Percentiles rank a stretch among this genome's conserved stretches.
phyloP scores from a whole-genome alignment of 257 asterid species.

The Nicotiana paniculata region DNA sequence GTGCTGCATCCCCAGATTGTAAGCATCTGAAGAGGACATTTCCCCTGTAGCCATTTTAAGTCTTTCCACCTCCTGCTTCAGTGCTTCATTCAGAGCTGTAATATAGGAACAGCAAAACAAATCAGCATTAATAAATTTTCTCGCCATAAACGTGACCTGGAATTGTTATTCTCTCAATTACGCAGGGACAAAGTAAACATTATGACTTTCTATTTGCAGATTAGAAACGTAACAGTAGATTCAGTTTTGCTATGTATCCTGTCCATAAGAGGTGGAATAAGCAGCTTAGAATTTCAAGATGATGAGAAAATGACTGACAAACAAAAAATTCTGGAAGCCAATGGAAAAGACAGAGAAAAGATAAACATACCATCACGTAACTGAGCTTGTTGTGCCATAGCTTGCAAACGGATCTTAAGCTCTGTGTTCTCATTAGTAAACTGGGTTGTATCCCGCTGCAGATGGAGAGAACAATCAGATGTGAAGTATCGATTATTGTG shows the following conservation, averaged over 20 bases:
- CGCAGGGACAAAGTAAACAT: background rate
- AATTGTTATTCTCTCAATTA: background rate
- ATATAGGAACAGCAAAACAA: background rate
- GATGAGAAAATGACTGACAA: background rate
- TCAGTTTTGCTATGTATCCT: background rate
- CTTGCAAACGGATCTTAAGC: constrained; percentile 89
- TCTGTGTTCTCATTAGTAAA: constrained; percentile 80
- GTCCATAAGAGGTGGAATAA: background rate
- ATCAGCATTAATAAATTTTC: background rate
- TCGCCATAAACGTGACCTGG: background rate
- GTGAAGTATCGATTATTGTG: background rate
- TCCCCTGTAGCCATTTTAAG: constrained; percentile 66
- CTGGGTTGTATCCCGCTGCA: constrained; percentile 89
- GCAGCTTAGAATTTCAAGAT: background rate
- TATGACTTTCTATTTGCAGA: background rate
- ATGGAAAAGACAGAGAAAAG: background rate
- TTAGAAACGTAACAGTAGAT: background rate
- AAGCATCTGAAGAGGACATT: constrained; percentile 41
- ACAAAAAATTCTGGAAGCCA: background rate
- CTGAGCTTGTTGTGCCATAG: constrained; percentile 99
- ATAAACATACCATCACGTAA: constrained; percentile 70
- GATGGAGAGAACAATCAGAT: constrained; percentile 13
- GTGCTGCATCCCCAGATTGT: constrained; percentile 45
- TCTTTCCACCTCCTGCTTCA: constrained; percentile 64
- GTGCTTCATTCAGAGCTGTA: constrained; percentile 68